phyloP scores from a whole-genome alignment of 306 rosid genomes.

The Arachis stenosperma region DNA sequence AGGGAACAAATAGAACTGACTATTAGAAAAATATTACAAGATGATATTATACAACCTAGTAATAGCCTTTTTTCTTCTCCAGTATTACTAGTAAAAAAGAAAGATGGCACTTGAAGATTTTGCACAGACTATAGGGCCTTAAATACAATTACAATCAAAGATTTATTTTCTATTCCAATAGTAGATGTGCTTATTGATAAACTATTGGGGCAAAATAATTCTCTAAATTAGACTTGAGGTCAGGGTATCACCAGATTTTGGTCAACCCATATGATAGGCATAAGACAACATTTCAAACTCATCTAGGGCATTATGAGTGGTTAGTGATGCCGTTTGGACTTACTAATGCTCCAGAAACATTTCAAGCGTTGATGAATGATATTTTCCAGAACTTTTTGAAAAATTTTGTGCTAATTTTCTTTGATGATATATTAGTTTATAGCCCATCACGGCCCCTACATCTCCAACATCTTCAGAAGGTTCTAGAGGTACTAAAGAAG shows the following conservation, averaged over 20 bases:
- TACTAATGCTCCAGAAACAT: neutral
- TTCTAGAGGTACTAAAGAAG: too few relatives aligned
- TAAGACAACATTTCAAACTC: too few relatives aligned
- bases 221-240: too few relatives aligned
- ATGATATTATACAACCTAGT: neutral
- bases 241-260: neutral
- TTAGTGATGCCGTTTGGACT: neutral
- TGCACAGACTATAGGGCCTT: neutral
- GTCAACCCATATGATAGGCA: neutral
- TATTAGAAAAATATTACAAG: neutral
- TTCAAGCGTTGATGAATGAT: neutral
- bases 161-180: neutral
- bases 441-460: neutral
- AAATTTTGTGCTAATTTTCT: neutral
- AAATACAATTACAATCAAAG: neutral
- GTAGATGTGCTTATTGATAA: neutral
- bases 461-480: neutral
- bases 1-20: neutral
- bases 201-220: neutral
- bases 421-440: neutral
- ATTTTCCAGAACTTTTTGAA: neutral
- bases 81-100: neutral
- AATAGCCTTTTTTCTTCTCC: neutral
- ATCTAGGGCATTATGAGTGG: neutral
- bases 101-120: neutral